A percentile compares a stretch with the other conserved stretches of the same genome.
phyloP scores from a whole-genome alignment of 2,329 filamentous ascomycete species.

The Cadophora sp. region DNA sequence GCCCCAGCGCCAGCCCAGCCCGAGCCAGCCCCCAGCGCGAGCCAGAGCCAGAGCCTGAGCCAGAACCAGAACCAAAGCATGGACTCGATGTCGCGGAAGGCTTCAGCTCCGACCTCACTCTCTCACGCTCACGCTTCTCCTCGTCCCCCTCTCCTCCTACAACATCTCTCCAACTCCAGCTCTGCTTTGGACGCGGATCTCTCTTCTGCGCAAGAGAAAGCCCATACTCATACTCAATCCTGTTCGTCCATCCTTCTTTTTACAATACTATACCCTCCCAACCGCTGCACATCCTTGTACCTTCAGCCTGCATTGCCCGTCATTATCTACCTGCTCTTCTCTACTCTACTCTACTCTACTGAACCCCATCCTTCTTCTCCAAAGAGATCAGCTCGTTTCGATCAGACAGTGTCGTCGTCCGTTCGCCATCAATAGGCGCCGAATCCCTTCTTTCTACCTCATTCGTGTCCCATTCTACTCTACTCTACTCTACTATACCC shows the following conservation, averaged over 20 bases:
- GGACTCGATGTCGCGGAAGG: conserved; percentile 2
- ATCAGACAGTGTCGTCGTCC: conserved; percentile 36
- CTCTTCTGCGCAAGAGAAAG: conserved; percentile 28
- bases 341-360: conserved; percentile 13
- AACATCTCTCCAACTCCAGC: conserved; percentile 26
- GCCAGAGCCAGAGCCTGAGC: background rate
- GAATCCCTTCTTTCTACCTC: conserved; percentile 33
- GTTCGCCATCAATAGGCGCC: conserved; percentile 34
- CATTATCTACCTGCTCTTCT: conserved; percentile 1
- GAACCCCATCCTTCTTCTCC: conserved; percentile 39
- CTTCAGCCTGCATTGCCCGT: conserved; percentile 31
- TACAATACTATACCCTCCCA: conserved; percentile 23
- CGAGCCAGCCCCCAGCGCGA: background rate
- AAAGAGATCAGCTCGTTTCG: conserved; percentile 34
- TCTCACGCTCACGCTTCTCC: background rate
- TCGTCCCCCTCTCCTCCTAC: conserved; percentile 19
- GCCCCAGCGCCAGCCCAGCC: background rate
- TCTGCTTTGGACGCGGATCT: conserved; percentile 32
- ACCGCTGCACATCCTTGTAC: conserved; percentile 37
- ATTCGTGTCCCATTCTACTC: conserved; percentile 31
- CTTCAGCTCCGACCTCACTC: conserved; percentile 20
- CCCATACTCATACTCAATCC: conserved; percentile 39
- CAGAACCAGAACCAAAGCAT: background rate
- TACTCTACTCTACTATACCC: conserved; percentile 21
- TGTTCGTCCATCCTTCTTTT: conserved; percentile 46